Percentiles rank a stretch among this genome's conserved stretches.
Evolutionary conservation across 2,329 filamentous ascomycete species (phyloP).

Genomic region (Keithomyces neogunnii): DNA sequence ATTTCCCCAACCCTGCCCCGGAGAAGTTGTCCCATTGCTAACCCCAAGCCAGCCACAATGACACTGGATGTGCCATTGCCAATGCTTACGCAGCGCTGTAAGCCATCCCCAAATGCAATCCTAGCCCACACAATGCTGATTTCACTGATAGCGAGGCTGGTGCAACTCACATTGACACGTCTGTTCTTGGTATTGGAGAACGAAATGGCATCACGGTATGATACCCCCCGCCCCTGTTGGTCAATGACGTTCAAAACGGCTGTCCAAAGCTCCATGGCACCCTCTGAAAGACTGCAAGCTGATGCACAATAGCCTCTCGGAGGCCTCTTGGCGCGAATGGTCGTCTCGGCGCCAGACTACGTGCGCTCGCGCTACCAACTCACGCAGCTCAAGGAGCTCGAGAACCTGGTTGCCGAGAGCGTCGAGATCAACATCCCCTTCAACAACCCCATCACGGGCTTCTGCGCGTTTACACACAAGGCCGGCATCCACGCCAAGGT

Average conservation of each 20-base stretch:
- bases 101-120: conserved; percentile 61
- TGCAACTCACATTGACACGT: conserved; percentile 5
- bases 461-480: conserved; percentile 24
- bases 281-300: too few species aligned
- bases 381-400: conserved; percentile 76
- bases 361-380: conserved; percentile 56
- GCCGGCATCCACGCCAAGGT: conserved; percentile 27
- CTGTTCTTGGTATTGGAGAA: conserved; percentile 8
- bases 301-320: conserved; percentile 6
- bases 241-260: too few species aligned
- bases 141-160: neutral
- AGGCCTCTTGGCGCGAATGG: neutral
- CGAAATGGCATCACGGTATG: conserved; percentile 9
- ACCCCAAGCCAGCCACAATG: conserved; percentile 54
- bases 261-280: neutral
- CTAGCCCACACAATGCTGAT: neutral
- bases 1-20: neutral
- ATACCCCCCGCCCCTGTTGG: too few species aligned
- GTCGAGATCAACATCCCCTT: conserved; percentile 16
- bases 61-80: conserved; percentile 81
- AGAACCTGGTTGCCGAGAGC: conserved; percentile 62
- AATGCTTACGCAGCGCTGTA: conserved; percentile 83
- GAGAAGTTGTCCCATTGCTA: neutral
- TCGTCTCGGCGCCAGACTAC: conserved; percentile 11
- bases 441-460: conserved; percentile 24